phyloP scores from a whole-genome alignment of 805 yeast species.

The Yamadazyma scolyti region DNA sequence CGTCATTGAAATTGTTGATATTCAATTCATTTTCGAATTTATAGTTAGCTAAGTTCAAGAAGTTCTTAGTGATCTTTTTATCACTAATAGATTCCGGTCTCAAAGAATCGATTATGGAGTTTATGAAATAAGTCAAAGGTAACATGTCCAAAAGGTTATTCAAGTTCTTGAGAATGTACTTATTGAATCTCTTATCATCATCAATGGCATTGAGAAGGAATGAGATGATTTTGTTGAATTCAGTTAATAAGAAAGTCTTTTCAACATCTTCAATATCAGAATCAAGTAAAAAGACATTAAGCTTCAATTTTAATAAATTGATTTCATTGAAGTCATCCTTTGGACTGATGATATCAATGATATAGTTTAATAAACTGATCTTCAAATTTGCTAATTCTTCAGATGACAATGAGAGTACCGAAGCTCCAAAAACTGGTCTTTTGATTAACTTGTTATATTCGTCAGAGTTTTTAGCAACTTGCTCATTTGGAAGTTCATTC shows the following conservation, averaged over 20 bases:
- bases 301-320: slow-evolving; percentile 43
- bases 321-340: slow-evolving; percentile 21
- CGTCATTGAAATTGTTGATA: slow-evolving; percentile 38
- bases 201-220: slow-evolving; percentile 38
- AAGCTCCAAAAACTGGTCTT: slow-evolving; percentile 62
- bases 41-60: slow-evolving; percentile 57
- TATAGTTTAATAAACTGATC: slow-evolving; percentile 51
- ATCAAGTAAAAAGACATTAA: slow-evolving; percentile 50
- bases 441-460: slow-evolving; percentile 37
- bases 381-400: slow-evolving; percentile 49
- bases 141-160: slow-evolving; percentile 63
- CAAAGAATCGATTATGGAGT: slow-evolving; percentile 48
- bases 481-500: slow-evolving; percentile 43
- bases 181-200: slow-evolving; percentile 12
- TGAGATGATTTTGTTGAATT: slow-evolving; percentile 30
- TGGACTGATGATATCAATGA: slow-evolving; percentile 41
- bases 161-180: slow-evolving; percentile 38
- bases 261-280: slow-evolving; percentile 24
- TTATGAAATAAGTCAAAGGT: slow-evolving; percentile 71
- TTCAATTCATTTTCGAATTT: slow-evolving; percentile 69
- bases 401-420: slow-evolving; percentile 47
- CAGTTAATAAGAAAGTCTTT: slow-evolving; percentile 27
- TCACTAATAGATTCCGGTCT: slow-evolving; percentile 25
- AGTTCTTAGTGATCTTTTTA: slow-evolving; percentile 53
- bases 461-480: slow-evolving; percentile 35